These are phyloP conservation scores for Cercospora beticola DNA, from an alignment of 2,329 filamentous ascomycete genomes.

Conservation along the genomic window DNA sequence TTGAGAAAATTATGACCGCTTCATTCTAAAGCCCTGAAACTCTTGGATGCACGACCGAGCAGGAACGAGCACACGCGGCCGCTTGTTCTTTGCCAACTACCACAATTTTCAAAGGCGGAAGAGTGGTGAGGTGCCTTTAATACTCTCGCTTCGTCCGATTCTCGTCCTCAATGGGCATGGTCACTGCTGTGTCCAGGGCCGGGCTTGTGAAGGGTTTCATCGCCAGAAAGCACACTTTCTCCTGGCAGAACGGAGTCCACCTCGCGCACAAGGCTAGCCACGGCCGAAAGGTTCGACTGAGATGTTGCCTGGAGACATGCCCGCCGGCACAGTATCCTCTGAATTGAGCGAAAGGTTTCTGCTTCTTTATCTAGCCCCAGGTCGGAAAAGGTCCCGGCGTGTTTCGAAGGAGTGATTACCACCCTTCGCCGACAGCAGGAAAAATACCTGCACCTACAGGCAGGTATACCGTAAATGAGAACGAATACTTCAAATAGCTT, in stretches of 20 bases:
- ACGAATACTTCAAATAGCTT: background rate
- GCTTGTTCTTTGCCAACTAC: background rate
- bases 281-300: background rate
- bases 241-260: background rate
- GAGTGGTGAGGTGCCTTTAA: background rate
- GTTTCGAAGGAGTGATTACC: too few relatives aligned
- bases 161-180: background rate
- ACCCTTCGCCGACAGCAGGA: too few relatives aligned
- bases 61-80: background rate
- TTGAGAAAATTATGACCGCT: constrained; percentile 6
- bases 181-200: background rate
- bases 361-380: too few relatives aligned
- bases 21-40: background rate
- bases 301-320: background rate
- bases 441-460: background rate
- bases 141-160: background rate
- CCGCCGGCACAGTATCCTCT: too few relatives aligned
- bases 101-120: background rate
- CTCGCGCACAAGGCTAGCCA: background rate
- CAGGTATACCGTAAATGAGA: background rate
- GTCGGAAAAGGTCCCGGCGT: too few relatives aligned
- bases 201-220: background rate
- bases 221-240: background rate
- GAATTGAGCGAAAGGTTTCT: too few relatives aligned
- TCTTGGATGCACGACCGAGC: background rate